Percentiles rank a stretch among this genome's conserved stretches.
Evolutionary conservation across 306 rosid genomes (phyloP).

Genomic region (Rosa lucieae): DNA sequence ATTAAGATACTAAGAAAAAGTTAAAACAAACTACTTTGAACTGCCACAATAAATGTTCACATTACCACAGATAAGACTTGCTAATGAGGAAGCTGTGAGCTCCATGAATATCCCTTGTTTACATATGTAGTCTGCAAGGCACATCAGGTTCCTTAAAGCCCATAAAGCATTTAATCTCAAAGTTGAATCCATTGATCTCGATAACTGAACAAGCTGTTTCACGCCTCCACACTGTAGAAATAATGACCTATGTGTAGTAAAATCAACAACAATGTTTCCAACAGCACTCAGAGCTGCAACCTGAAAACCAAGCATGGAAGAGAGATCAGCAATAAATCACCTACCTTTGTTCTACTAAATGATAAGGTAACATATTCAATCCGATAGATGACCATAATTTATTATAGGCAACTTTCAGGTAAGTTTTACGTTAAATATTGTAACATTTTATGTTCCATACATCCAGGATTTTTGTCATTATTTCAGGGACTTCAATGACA

Average conservation of each 20-base stretch:
- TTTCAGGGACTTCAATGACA: background rate
- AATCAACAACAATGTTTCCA: constrained; percentile 83
- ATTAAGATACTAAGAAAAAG: constrained; percentile 14
- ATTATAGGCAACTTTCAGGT: constrained; percentile 1
- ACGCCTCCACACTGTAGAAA: constrained; percentile 75
- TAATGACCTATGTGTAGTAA: constrained; percentile 51
- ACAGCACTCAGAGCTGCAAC: constrained; percentile 83
- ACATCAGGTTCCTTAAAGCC: constrained; percentile 87
- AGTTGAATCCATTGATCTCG: constrained; percentile 83
- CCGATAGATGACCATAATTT: background rate
- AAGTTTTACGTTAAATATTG: background rate
- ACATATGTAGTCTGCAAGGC: constrained; percentile 67
- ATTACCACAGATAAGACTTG: constrained; percentile 79
- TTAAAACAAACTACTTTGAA: constrained; percentile 4
- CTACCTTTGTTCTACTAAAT: background rate
- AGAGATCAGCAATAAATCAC: background rate
- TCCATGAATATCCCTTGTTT: constrained; percentile 64
- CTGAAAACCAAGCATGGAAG: constrained; percentile 44
- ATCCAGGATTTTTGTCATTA: background rate
- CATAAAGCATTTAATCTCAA: constrained; percentile 74
- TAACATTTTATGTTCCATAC: background rate
- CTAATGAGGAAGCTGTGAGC: constrained; percentile 70
- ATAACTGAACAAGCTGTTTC: constrained; percentile 74
- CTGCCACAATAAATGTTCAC: constrained; percentile 18
- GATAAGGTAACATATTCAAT: background rate